These are phyloP conservation scores for Erysimum pusillum DNA, from an alignment of 441 rosid species.

Conservation along the genomic window DNA sequence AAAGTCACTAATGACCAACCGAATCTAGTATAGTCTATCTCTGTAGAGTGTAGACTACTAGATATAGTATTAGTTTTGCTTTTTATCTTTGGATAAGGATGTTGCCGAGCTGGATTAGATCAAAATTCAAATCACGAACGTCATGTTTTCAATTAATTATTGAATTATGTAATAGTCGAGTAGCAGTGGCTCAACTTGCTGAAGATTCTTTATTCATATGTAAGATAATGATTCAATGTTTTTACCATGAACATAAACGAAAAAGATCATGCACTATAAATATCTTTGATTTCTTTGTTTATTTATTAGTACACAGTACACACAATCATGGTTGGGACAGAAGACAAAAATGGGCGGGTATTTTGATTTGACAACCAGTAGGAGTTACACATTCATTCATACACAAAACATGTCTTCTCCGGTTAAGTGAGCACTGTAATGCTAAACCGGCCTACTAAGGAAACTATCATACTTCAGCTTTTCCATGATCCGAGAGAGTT, in stretches of 20 bases:
- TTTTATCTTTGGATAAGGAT: slow-evolving; percentile 35
- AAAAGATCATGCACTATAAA: not conserved
- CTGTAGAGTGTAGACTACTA: no score
- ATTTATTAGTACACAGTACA: no score
- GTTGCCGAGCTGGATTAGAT: slow-evolving; percentile 22
- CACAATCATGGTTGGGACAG: not conserved
- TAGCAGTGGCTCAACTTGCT: slow-evolving; percentile 22
- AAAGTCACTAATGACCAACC: slow-evolving; percentile 33
- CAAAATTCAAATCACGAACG: slow-evolving; percentile 9
- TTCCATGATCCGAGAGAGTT: slow-evolving; percentile 19
- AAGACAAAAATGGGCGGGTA: slow-evolving; percentile 8
- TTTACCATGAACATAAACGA: not conserved
- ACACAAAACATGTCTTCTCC: not conserved
- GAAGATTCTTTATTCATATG: not conserved
- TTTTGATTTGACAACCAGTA: not conserved
- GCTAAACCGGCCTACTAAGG: slow-evolving; percentile 28
- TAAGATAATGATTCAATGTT: not conserved
- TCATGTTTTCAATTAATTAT: not conserved
- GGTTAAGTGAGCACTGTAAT: not conserved
- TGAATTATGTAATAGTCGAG: slow-evolving; percentile 1
- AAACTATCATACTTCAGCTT: slow-evolving; percentile 20
- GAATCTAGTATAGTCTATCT: not conserved
- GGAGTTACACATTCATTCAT: not conserved
- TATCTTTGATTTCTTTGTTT: not conserved
- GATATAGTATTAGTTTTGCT: no score